Percentiles rank a stretch among this genome's conserved stretches.
Conservation (phyloP, 768 basidiomycete genomes). For the Lepiota subincarnata region DNA sequence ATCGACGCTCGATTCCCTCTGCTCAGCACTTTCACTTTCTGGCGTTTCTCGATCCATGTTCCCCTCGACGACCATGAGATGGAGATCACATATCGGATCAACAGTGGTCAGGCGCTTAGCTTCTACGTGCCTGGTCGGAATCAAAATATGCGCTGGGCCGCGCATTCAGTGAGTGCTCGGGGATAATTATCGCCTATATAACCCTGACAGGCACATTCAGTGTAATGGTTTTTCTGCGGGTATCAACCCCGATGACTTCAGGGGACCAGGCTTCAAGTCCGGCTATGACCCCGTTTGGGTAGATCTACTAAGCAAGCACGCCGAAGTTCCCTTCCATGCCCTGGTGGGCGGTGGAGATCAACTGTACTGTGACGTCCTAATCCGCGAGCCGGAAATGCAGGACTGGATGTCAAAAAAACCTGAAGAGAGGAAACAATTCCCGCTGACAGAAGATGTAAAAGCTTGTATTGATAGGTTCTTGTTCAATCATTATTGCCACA, state of each 20-base stretch:
- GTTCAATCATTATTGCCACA: conserved; percentile 88
- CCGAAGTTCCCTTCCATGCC: conserved; percentile 78
- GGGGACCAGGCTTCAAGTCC: conserved; percentile 70
- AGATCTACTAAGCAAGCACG: conserved; percentile 84
- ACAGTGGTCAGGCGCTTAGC: conserved; percentile 67
- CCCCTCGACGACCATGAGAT: conserved; percentile 72
- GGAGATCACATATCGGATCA: conserved; percentile 76
- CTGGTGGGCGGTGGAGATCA: conserved; percentile 94
- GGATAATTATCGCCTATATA: neutral
- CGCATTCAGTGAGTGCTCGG: conserved; percentile 63
- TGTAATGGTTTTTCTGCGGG: conserved; percentile 90
- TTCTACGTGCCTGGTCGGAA: conserved; percentile 80
- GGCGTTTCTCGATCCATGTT: conserved; percentile 86
- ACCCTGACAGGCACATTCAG: conserved; percentile 27
- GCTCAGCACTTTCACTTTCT: conserved; percentile 83
- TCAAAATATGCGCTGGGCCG: conserved; percentile 90
- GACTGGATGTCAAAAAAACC: conserved; percentile 72
- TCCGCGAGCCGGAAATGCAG: conserved; percentile 84
- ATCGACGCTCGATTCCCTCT: neutral
- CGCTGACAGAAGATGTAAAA: conserved; percentile 67
- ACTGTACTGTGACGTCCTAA: conserved; percentile 82
- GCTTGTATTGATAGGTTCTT: conserved; percentile 80
- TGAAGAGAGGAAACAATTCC: conserved; percentile 52
- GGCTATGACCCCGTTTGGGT: conserved; percentile 93
- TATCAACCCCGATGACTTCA: conserved; percentile 84